These are phyloP conservation scores for Mucor sp. DNA, from an alignment of 371 early-diverging fungal species.

Conservation along the genomic window DNA sequence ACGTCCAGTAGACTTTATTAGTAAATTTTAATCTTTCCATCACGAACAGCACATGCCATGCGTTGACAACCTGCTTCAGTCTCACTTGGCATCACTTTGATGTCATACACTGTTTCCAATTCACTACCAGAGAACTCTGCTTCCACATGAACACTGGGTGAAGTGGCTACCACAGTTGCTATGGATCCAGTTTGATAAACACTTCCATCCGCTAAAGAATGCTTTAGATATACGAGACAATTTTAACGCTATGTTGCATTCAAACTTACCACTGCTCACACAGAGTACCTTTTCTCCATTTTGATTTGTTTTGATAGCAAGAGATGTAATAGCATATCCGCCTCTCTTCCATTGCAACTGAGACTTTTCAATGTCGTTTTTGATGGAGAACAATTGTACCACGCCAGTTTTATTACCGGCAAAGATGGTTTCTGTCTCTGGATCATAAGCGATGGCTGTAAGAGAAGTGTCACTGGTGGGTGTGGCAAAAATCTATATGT, in stretches of 20 bases:
- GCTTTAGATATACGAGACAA: background rate
- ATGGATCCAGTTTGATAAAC: slow-evolving; percentile 39
- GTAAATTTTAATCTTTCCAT: slow-evolving; percentile 41
- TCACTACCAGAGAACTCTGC: slow-evolving; percentile 47
- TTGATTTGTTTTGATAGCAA: slow-evolving; percentile 23
- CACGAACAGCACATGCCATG: slow-evolving; percentile 34
- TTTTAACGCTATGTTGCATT: background rate
- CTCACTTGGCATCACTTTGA: slow-evolving; percentile 21
- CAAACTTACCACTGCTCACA: slow-evolving; percentile 32
- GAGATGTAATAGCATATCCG: slow-evolving; percentile 28
- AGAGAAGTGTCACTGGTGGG: slow-evolving; percentile 2
- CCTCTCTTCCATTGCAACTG: slow-evolving; percentile 32
- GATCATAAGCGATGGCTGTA: slow-evolving; percentile 31
- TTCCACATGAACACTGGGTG: background rate
- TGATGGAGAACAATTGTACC: slow-evolving; percentile 17
- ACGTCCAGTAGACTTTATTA: no score
- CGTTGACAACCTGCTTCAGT: slow-evolving; percentile 14
- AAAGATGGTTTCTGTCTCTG: slow-evolving; percentile 18
- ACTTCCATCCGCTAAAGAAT: slow-evolving; percentile 39
- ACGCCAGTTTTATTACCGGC: slow-evolving; percentile 31
- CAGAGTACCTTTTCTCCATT: slow-evolving; percentile 31
- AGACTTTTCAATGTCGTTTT: slow-evolving; percentile 15
- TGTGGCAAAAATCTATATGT: slow-evolving; percentile 32
- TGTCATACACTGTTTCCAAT: slow-evolving; percentile 30
- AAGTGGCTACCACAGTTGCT: background rate